Conservation (phyloP, 176 grass and related monocot genomes). For the Eleusine indica region DNA sequence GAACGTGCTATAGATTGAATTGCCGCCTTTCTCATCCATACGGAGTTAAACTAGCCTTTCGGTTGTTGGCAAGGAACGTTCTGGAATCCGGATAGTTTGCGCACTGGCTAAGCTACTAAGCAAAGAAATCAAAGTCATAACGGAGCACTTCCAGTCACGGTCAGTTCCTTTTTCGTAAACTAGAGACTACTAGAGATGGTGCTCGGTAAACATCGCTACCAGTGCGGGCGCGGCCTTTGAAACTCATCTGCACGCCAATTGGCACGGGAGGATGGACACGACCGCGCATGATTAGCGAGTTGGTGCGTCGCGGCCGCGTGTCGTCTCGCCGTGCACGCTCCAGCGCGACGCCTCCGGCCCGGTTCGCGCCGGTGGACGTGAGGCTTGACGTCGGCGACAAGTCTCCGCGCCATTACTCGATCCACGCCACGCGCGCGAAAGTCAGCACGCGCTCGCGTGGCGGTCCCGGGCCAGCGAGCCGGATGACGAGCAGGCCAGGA, state of each 20-base stretch:
- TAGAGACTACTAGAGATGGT: background rate
- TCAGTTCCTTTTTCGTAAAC: background rate
- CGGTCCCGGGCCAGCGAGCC: background rate
- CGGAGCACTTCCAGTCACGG: background rate
- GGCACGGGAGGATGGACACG: background rate
- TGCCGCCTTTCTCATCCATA: background rate
- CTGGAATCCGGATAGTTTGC: constrained; percentile 40
- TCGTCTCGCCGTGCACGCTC: background rate
- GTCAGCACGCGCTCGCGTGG: constrained; percentile 21
- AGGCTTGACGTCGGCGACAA: constrained; percentile 4
- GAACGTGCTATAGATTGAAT: background rate
- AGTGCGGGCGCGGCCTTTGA: constrained; percentile 1
- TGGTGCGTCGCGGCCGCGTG: constrained; percentile 24
- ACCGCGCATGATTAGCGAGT: constrained; percentile 26
- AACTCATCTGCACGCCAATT: constrained; percentile 21
- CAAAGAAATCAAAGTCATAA: background rate
- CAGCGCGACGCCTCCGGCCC: background rate
- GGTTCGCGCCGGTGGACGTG: background rate
- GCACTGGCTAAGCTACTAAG: background rate
- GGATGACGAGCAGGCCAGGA: background rate
- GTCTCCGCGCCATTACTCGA: background rate
- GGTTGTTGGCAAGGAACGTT: constrained; percentile 31
- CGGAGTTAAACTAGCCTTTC: constrained; percentile 19
- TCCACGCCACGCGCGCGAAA: background rate
- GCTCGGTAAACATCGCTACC: constrained; percentile 11